Conservation (phyloP, 768 basidiomycete species). For the Myochromella boudieri region DNA sequence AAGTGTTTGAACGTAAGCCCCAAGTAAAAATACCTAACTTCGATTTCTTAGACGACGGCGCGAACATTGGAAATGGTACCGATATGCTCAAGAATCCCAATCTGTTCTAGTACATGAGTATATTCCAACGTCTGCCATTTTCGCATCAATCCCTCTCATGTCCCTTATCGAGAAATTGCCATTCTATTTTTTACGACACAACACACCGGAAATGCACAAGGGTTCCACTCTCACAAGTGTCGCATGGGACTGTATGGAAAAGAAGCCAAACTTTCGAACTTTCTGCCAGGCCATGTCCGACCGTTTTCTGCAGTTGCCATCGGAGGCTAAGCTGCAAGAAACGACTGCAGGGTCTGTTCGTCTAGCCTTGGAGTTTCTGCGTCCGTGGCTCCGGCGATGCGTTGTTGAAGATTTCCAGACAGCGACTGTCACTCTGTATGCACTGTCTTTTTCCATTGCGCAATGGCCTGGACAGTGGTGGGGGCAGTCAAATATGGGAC, state of each 20-base stretch:
- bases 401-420: constrained; percentile 36
- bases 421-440: constrained; percentile 34
- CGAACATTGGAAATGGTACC: constrained; percentile 77
- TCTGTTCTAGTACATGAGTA: constrained; percentile 70
- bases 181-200: constrained; percentile 56
- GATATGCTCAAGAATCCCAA: constrained; percentile 74
- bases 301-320: constrained; percentile 53
- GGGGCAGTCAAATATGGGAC: constrained; percentile 63
- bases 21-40: background rate
- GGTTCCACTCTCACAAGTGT: constrained; percentile 33
- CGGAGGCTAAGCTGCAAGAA: constrained; percentile 60
- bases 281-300: constrained; percentile 73
- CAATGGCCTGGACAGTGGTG: constrained; percentile 73
- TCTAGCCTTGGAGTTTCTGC: constrained; percentile 64
- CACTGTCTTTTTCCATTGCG: constrained; percentile 50
- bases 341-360: constrained; percentile 68
- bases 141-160: constrained; percentile 68
- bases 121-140: constrained; percentile 64
- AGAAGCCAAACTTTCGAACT: constrained; percentile 61
- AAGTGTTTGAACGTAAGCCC: too few species aligned
- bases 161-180: constrained; percentile 67
- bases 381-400: constrained; percentile 65
- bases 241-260: constrained; percentile 56
- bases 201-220: constrained; percentile 24
- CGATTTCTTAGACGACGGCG: constrained; percentile 14